Base-by-base conservation (phyloP, 495 filamentous ascomycete species). In the Usnea hakonensis region DNA sequence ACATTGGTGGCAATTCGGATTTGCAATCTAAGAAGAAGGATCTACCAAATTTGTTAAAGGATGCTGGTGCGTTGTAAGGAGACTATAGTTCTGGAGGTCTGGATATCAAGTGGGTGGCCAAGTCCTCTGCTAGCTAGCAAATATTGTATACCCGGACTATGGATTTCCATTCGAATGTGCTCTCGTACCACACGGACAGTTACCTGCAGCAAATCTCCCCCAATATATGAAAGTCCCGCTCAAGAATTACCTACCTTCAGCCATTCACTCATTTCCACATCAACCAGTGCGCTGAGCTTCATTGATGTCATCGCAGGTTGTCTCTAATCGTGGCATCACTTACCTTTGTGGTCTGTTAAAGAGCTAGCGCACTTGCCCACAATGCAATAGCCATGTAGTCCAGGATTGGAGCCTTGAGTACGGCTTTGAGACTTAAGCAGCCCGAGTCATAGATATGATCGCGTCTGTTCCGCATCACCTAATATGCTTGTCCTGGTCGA, bases 1-100 rank as follows among this genome's bases (percentile, higher is more conserved):
- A 97, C 76, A 94, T 99, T 72, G 93, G 94, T 43, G 94, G 94
- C 55, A 97, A 97, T 83, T 96, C 91, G 8, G 95, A 97, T 69
- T 75, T 98, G 61, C 90, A 97, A 77, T 80, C 73, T 2, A 80
- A 73, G 73, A 86, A 84, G 76, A 46, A 30, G 0, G 68, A 89
- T 58, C 68, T 93, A 41, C 76, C 78, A 2, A 54, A 61, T 11
- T 69, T 91, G 71, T 73, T 93, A 72, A 81, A 83, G 76, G 78
- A 76, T 35, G 89, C 87, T 68, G 83, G 83, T 65, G 88, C 88
- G 65, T 37, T 67, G 50, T 67, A 55, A 60, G 17, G n/a, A 23
- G 33, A 6, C 26, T 16, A 53, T 17, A 7, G 9, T 10, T 36
- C 13, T 1, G 30, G 14, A 13, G 8, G 6, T 30, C 7, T 19